These are phyloP conservation scores for Diplotaxis tenuifolia DNA, from an alignment of 345 rosid species.

Conservation along the genomic window DNA sequence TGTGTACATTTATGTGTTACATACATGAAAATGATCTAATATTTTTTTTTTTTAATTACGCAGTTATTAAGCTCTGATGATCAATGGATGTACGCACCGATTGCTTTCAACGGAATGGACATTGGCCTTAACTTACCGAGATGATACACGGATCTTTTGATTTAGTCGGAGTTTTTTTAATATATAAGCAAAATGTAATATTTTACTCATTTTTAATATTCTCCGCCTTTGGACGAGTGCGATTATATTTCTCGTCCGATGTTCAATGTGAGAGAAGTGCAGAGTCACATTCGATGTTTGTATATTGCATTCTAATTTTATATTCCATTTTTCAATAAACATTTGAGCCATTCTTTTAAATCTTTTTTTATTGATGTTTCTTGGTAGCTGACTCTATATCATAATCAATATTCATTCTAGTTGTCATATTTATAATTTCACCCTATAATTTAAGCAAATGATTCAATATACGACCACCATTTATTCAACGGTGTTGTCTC, in stretches of 20 bases:
- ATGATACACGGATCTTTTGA: slow-evolving; percentile 9
- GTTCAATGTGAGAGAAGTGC: slow-evolving; percentile 29
- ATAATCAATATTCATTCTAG: neutral
- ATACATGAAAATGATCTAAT: slow-evolving; percentile 4
- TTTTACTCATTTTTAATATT: slow-evolving; percentile 7
- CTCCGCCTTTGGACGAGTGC: slow-evolving; percentile 34
- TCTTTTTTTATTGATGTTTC: neutral
- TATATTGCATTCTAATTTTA: neutral
- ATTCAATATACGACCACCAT: neutral
- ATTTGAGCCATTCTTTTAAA: slow-evolving; percentile 1
- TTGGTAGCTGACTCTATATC: neutral
- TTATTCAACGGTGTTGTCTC: neutral
- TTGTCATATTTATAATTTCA: too few relatives aligned
- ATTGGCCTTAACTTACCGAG: slow-evolving; percentile 48
- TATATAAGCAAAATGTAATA: slow-evolving; percentile 27
- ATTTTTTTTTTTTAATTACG: neutral
- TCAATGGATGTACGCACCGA: slow-evolving; percentile 88
- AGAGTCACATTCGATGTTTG: slow-evolving; percentile 17
- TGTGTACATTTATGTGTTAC: neutral
- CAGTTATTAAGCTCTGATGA: slow-evolving; percentile 89
- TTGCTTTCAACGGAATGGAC: slow-evolving; percentile 85
- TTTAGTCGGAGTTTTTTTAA: slow-evolving; percentile 18
- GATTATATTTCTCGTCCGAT: slow-evolving; percentile 34
- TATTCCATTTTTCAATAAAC: neutral
- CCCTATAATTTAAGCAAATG: neutral